phyloP scores from a whole-genome alignment of 495 filamentous ascomycete genomes.

The Hypoxylon cercidicola region DNA sequence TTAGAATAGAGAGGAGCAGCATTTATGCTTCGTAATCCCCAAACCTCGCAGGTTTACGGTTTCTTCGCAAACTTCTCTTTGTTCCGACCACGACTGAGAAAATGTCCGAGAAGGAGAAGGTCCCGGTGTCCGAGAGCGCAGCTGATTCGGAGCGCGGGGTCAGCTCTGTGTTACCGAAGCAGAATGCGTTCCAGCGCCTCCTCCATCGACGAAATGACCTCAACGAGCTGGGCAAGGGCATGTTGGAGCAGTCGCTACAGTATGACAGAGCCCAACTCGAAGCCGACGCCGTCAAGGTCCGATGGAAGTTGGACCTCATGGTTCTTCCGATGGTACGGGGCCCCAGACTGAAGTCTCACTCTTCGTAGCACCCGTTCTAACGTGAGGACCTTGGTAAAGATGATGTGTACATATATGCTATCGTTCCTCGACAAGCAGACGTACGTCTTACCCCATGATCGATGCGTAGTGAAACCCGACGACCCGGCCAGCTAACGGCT shows the following conservation, averaged over 20 bases:
- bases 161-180: constrained; percentile 19
- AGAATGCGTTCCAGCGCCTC: constrained; percentile 29
- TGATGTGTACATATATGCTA: constrained; percentile 49
- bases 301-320: constrained; percentile 44
- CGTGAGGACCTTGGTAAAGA: constrained; percentile 18
- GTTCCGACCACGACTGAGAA: constrained; percentile 2
- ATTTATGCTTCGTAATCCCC: constrained; percentile 13
- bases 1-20: constrained; percentile 18
- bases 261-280: constrained; percentile 47
- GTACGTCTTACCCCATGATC: constrained; percentile 26
- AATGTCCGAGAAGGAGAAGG: constrained; percentile 37
- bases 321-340: constrained; percentile 46
- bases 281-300: constrained; percentile 40
- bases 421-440: constrained; percentile 49
- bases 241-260: constrained; percentile 46
- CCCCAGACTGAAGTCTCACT: background rate
- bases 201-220: constrained; percentile 36
- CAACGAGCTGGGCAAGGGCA: constrained; percentile 38
- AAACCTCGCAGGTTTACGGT: background rate
- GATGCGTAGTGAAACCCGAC: background rate
- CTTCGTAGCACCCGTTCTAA: constrained; percentile 21
- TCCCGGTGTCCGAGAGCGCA: constrained; percentile 14
- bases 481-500: background rate
- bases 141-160: constrained; percentile 28
- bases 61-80: background rate